Base-by-base conservation (phyloP, 352 stramenopile species). In the Phytopythium oedochilum region DNA sequence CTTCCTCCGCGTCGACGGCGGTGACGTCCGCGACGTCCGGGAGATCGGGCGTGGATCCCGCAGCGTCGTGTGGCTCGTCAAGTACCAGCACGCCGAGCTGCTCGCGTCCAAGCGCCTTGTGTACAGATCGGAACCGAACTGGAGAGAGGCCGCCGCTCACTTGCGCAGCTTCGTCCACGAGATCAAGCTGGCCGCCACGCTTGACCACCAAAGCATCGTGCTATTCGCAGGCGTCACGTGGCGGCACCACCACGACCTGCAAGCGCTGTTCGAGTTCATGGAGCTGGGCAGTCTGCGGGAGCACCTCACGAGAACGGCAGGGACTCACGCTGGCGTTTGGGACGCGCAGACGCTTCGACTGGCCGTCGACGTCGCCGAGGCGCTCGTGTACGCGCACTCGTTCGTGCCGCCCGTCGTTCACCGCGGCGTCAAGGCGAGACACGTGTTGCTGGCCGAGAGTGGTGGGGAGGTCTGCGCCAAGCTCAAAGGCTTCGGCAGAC, bases 241-340 rank as follows among this genome's bases (percentile, higher is more conserved):
- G 79, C 84, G 63, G 2, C 68, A 73, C 29, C 64, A 81, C 51
- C 68, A 56, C 3, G 70, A 89, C 22, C 39, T 91, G 3, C 74
- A 88, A 39, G 73, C 71, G 18, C 53, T 91, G 2, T 86, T 88
- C 39, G 78, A 89, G 65, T 91, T 86, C 64, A 88, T 91, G 78
- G 61, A 62, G n/a, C 71, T 70, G 15, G 78, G 81, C 3, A 74
- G 87, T 50, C 29, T 91, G 39, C 70, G 71, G 9, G 58, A 68
- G 18, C 80, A 83, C 39, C 56, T 88, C 0, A 22, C 17, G 15
- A 26, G 35, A 2, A 51, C 55, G 3, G 26, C 36, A 18, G 26
- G 4, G 6, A 58, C 62, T 38, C 36, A 40, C 5, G 65, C 63
- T 31, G 48, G 70, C n/a, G 59, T 71, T 3, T 68, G 61, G 61